phyloP scores from a whole-genome alignment of 73 alveolate species.

The Symbiodinium natans region DNA sequence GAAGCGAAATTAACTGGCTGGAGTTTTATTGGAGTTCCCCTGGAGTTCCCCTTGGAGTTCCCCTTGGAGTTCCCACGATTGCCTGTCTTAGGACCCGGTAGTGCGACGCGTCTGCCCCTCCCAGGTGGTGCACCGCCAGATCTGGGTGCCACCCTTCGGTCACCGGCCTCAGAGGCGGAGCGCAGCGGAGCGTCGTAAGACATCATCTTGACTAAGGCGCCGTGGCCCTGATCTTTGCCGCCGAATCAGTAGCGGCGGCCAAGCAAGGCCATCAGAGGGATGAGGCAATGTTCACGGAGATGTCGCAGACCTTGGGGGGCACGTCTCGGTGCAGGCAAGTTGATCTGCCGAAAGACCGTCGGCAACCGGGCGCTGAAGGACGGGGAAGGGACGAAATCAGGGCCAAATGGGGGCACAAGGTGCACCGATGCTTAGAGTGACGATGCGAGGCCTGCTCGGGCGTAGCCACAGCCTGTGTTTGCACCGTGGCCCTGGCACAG shows the following conservation, averaged over 20 bases:
- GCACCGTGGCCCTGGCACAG: slow-evolving; percentile 43
- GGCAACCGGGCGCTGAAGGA: background rate
- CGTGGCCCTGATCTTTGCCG: slow-evolving; percentile 67
- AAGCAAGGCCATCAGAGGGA: background rate
- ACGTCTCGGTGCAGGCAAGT: no score
- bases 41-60: no score
- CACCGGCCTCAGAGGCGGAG: background rate
- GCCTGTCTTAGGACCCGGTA: no score
- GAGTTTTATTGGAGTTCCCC: no score
- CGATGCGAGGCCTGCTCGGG: slow-evolving; percentile 44
- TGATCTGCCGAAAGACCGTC: no score
- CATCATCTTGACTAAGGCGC: no score
- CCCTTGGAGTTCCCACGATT: no score
- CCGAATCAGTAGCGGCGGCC: slow-evolving; percentile 78
- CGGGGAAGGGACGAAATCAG: background rate
- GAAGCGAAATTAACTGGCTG: no score
- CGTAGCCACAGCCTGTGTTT: slow-evolving; percentile 69
- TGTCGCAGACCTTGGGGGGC: background rate
- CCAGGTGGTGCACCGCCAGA: background rate
- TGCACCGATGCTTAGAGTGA: background rate
- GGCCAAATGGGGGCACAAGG: background rate
- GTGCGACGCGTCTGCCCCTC: no score
- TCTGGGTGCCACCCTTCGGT: background rate
- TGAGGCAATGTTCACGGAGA: background rate
- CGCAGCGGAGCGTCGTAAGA: no score